A percentile compares a stretch with the other conserved stretches of the same genome.
phyloP scores from a whole-genome alignment of 2,329 filamentous ascomycete species.

The Ophiocordyceps camponoti-leonardi region DNA sequence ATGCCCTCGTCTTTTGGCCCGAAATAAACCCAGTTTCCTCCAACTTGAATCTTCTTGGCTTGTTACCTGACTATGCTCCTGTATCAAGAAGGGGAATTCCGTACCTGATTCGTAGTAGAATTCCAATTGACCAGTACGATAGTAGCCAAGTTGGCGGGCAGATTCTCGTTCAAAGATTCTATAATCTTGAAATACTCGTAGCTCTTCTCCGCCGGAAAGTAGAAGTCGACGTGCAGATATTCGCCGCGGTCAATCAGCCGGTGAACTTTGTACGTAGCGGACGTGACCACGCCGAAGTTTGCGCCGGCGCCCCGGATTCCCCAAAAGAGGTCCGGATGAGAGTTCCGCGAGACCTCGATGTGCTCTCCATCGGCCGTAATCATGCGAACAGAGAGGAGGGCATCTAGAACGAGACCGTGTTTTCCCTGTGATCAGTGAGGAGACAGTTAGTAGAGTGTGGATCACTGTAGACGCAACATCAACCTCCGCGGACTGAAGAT shows the following conservation, averaged over 20 bases:
- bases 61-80: background rate
- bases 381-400: conserved; percentile 19
- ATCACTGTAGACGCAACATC: background rate
- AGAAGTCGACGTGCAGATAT: conserved; percentile 10
- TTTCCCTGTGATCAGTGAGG: conserved; percentile 25
- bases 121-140: background rate
- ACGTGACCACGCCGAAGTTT: conserved; percentile 25
- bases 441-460: background rate
- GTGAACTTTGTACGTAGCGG: conserved; percentile 16
- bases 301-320: conserved; percentile 21
- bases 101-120: background rate
- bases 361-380: conserved; percentile 20
- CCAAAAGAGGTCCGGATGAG: conserved; percentile 26
- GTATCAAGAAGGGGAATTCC: background rate
- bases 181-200: background rate
- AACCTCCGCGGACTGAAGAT: background rate
- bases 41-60: background rate
- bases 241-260: conserved; percentile 3
- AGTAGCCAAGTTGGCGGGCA: background rate
- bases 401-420: conserved; percentile 31
- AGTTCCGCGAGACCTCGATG: conserved; percentile 19
- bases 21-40: background rate
- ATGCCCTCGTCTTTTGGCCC: background rate
- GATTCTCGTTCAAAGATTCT: background rate
- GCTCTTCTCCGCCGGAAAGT: background rate